phyloP scores from a whole-genome alignment of 768 basidiomycete species.

The Dacryopinax primogenitus region DNA sequence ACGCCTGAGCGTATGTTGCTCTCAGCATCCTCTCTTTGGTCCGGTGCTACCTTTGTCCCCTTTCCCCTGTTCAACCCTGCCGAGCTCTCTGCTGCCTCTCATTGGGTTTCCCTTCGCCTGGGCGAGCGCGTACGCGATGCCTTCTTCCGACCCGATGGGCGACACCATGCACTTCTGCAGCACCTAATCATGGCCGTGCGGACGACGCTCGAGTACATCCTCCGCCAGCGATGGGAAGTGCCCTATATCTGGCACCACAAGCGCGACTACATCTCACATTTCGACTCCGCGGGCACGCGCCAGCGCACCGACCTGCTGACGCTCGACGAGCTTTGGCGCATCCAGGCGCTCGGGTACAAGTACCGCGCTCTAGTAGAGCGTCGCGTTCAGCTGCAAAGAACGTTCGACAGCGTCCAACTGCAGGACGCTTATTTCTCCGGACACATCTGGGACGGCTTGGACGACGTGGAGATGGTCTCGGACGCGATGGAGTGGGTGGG shows the following conservation, averaged over 20 bases:
- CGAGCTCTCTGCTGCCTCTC: constrained; percentile 67
- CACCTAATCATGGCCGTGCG: constrained; percentile 69
- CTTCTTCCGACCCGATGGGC: constrained; percentile 55
- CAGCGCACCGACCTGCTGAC: constrained; percentile 58
- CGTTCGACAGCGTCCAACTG: constrained; percentile 55
- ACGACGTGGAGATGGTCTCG: constrained; percentile 76
- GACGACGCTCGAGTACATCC: constrained; percentile 64
- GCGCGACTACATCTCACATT: constrained; percentile 76
- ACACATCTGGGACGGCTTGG: constrained; percentile 51
- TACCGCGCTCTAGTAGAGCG: constrained; percentile 78
- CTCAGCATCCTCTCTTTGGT: constrained; percentile 68
- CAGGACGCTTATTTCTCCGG: constrained; percentile 65
- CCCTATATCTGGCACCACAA: constrained; percentile 92
- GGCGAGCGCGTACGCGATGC: constrained; percentile 56
- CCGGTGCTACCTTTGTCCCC: constrained; percentile 44
- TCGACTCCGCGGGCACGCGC: constrained; percentile 39
- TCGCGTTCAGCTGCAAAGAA: constrained; percentile 43
- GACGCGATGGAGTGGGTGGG: constrained; percentile 86
- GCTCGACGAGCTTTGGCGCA: constrained; percentile 78
- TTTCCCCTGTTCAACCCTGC: constrained; percentile 53
- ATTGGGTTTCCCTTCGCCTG: constrained; percentile 76
- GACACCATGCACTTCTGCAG: constrained; percentile 44
- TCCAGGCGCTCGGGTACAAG: constrained; percentile 76
- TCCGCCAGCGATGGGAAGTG: constrained; percentile 81
- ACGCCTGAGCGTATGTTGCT: constrained; percentile 95